Base-by-base conservation (phyloP, 345 rosid genomes). In the Pugionium cornutum region DNA sequence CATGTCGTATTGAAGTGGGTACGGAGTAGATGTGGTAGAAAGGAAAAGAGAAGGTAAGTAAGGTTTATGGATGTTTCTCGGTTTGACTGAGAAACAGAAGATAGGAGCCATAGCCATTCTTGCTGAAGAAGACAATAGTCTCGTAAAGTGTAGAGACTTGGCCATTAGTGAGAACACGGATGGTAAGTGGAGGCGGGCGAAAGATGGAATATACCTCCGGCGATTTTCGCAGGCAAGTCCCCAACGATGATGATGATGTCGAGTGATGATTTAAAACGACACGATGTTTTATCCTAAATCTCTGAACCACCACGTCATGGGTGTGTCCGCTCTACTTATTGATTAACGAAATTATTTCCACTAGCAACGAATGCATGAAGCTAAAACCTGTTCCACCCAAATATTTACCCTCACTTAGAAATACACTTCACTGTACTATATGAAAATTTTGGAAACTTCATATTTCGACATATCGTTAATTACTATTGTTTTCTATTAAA, bases 1-100 rank as follows among this genome's bases (percentile, higher is more conserved):
- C 87, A 90, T 76, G 61, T 90, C 97, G 73, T 88, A 94, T 68
- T 90, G 96, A 58, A 86, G 86, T 35, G 95, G 99, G 80, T 77
- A 86, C 2, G 85, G 90, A 2, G 97, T 85, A 27, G 92, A 83
- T 31, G 83, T 76, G 11, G 80, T 78, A 69, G 94, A 87, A 63
- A 84, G 81, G 69, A 63, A 71, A 1, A 52, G 59, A 2, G 76
- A 66, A 32, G 69, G 4, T 72, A 69, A 18, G 58, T 32, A 10
- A 77, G 68, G 78, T 76, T 69, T 67, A 67, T 63, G 76, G 52
- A 72, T 30, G 62, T 31, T 60, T 41, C 57, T 66, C 27, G 69
- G 67, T 30, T 74, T 83, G 33, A 68, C 52, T 43, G 81, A 62
- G 35, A 69, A 49, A 2, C 43, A 62, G 39, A 35, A 52, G 67